A percentile compares a stretch with the other conserved stretches of the same genome.
These are phyloP conservation scores for Plantago ovata DNA, from an alignment of 257 asterid genomes.

Conservation along the genomic window DNA sequence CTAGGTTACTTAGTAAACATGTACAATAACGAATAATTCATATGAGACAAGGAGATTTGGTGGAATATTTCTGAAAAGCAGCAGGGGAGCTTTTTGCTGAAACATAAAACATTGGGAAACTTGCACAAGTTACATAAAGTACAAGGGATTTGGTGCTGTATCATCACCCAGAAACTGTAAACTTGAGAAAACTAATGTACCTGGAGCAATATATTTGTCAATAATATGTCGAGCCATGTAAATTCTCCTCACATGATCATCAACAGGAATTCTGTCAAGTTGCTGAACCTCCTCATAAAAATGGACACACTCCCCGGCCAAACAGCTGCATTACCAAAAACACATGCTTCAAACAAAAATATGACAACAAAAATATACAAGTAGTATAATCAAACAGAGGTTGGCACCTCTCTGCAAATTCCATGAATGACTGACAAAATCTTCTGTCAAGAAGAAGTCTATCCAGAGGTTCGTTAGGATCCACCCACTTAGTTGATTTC, in stretches of 20 bases:
- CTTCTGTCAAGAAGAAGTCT: slow-evolving; percentile 66
- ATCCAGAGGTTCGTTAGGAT: slow-evolving; percentile 65
- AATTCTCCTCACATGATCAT: slow-evolving; percentile 68
- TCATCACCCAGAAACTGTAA: background rate
- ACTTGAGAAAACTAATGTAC: slow-evolving; percentile 26
- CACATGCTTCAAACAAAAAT: background rate
- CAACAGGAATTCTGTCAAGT: slow-evolving; percentile 56
- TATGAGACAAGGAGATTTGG: too few species aligned
- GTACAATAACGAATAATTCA: too few species aligned
- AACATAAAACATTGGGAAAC: too few species aligned
- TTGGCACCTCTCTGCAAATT: slow-evolving; percentile 69
- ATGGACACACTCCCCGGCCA: slow-evolving; percentile 89
- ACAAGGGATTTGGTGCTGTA: background rate
- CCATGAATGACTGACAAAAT: slow-evolving; percentile 69
- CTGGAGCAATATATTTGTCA: slow-evolving; percentile 61
- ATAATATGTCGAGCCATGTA: slow-evolving; percentile 91
- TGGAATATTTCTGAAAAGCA: too few species aligned
- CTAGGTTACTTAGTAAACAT: too few species aligned
- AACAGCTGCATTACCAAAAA: slow-evolving; percentile 41
- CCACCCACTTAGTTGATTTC: slow-evolving; percentile 34
- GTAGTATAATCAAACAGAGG: background rate
- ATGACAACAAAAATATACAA: background rate
- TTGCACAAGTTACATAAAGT: background rate
- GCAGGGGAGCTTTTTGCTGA: too few species aligned
- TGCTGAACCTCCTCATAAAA: slow-evolving; percentile 80